phyloP scores from a whole-genome alignment of 2,329 filamentous ascomycete species.

The Amauroascus niger region DNA sequence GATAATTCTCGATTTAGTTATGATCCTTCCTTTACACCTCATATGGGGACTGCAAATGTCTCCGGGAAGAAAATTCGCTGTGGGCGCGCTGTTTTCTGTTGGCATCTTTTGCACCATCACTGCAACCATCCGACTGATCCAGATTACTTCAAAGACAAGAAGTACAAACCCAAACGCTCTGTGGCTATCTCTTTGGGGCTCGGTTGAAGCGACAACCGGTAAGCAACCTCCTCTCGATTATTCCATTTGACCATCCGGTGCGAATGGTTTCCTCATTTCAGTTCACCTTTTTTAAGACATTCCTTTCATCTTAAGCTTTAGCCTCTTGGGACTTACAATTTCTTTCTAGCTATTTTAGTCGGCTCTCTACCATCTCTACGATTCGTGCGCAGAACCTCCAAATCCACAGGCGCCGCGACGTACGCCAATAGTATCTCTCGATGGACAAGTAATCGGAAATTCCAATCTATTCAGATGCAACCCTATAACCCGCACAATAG shows the following conservation, averaged over 20 bases:
- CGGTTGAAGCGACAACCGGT: slow-evolving; percentile 31
- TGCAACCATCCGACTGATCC: slow-evolving; percentile 25
- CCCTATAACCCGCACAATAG: background rate
- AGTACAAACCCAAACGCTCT: slow-evolving; percentile 19
- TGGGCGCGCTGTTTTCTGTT: slow-evolving; percentile 24
- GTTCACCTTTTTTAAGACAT: too few relatives aligned
- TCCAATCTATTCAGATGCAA: slow-evolving; percentile 5
- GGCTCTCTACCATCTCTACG: slow-evolving; percentile 7
- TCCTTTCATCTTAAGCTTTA: background rate
- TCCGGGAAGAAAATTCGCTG: slow-evolving; percentile 26
- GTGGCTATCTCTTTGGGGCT: slow-evolving; percentile 32
- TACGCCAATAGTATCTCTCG: background rate
- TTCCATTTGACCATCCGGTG: background rate
- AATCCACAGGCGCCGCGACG: background rate
- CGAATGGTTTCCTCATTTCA: too few relatives aligned
- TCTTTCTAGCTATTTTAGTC: slow-evolving; percentile 5
- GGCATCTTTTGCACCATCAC: slow-evolving; percentile 24
- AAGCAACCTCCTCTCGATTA: background rate
- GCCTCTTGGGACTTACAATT: background rate
- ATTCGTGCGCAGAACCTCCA: slow-evolving; percentile 4
- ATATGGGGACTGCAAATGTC: slow-evolving; percentile 32
- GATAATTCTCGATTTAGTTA: slow-evolving; percentile 22
- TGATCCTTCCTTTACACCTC: slow-evolving; percentile 31
- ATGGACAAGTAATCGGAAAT: slow-evolving; percentile 1
- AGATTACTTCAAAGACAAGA: slow-evolving; percentile 24